These are phyloP conservation scores for Davidsoniella virescens DNA, from an alignment of 2,329 filamentous ascomycete genomes.

Conservation along the genomic window DNA sequence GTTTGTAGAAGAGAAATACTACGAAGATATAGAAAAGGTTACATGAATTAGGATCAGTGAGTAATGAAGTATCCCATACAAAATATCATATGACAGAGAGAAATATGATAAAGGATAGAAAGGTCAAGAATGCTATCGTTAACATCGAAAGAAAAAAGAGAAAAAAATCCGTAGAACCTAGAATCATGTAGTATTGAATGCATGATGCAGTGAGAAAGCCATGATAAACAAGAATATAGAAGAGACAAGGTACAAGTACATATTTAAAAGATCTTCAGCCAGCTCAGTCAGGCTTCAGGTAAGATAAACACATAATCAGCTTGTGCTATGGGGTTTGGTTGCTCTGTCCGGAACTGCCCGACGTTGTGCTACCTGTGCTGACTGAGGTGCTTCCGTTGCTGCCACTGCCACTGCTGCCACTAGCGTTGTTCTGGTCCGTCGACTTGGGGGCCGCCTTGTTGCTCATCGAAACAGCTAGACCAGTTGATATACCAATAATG, in stretches of 20 bases:
- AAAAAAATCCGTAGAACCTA: no score
- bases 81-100: neutral
- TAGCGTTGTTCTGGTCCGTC: neutral
- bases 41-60: no score
- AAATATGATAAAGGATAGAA: neutral
- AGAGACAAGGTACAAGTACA: no score
- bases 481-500: constrained; percentile 10
- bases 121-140: neutral
- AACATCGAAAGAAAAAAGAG: no score
- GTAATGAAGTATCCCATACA: neutral
- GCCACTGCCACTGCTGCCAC: neutral
- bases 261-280: neutral
- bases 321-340: neutral
- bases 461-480: constrained; percentile 11
- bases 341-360: constrained; percentile 1
- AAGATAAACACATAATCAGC: neutral
- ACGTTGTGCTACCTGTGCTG: neutral
- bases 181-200: no score
- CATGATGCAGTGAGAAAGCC: no score
- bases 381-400: neutral
- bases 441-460: constrained; percentile 2
- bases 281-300: no score
- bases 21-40: neutral
- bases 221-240: no score
- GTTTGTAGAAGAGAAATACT: neutral